A percentile compares a stretch with the other conserved stretches of the same genome.
Evolutionary conservation across 371 early-diverging fungal species (phyloP).

Genomic region (Rhizopus microsporus): DNA sequence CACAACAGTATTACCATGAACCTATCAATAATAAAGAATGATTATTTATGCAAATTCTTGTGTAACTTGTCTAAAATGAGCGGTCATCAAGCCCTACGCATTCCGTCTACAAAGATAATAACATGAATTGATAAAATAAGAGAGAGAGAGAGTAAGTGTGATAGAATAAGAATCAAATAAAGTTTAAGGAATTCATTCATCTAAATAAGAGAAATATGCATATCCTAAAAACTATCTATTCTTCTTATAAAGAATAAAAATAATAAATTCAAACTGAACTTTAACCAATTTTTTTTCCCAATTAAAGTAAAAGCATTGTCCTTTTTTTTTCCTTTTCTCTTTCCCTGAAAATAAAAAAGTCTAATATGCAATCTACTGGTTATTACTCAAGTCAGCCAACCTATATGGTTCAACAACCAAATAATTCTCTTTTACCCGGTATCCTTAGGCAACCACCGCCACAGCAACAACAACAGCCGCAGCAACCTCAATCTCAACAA

Average conservation of each 20-base stretch:
- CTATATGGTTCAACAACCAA: slow-evolving; percentile 19
- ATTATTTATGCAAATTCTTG: too few relatives aligned
- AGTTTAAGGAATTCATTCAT: too few relatives aligned
- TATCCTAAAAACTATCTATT: not conserved
- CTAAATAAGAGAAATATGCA: slow-evolving; percentile 1
- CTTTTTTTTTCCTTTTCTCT: not conserved
- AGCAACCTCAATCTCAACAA: slow-evolving; percentile 9
- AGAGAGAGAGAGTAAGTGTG: too few relatives aligned
- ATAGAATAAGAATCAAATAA: too few relatives aligned
- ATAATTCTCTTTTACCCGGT: not conserved
- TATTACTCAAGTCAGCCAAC: slow-evolving; percentile 20
- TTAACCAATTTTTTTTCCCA: slow-evolving; percentile 4
- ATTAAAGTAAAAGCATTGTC: slow-evolving; percentile 1
- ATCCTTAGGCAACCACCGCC: slow-evolving; percentile 14
- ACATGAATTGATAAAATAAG: too few relatives aligned
- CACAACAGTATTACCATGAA: not conserved
- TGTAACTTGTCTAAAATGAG: too few relatives aligned
- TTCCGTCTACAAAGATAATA: too few relatives aligned
- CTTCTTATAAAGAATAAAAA: not conserved
- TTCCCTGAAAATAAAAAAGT: slow-evolving; percentile 3
- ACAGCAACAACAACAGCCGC: slow-evolving; percentile 1
- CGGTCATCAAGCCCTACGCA: too few relatives aligned
- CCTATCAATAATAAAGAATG: too few relatives aligned
- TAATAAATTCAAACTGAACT: slow-evolving; percentile 1
- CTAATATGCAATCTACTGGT: slow-evolving; percentile 27